Base-by-base conservation (phyloP, 768 basidiomycete species). In the Kwoniella heveanensis region DNA sequence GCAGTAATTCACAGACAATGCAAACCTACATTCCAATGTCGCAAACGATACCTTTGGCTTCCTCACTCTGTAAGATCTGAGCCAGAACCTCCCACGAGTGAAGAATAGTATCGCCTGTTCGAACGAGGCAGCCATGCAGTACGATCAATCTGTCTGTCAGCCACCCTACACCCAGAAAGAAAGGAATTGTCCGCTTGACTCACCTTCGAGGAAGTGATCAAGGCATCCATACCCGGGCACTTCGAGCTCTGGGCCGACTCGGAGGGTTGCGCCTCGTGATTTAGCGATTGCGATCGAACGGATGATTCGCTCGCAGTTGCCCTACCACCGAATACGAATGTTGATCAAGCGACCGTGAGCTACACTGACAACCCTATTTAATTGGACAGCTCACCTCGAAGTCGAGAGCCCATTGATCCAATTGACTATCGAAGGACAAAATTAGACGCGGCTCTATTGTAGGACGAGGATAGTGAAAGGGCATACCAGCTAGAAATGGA, bases 21-120 rank as follows among this genome's bases (percentile, higher is more conserved):
- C n/a, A n/a, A n/a, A n/a, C n/a, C n/a, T n/a, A n/a, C 96, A 99
- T 98, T 68, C 96, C 96, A 47, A 98, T 86, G 80, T 99, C 96
- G 73, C 95, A 97, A 27, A 99, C 82, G 55, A 99, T 96, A n/a
- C 85, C 92, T 70, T 84, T 81, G 0, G 88, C 86, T 25, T 88
- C 89, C 29, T 90, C 89, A 1, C 88, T 88, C 7, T 87, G 82
- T 25, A 99, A 82, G 54, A 99, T 88, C 78, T 91, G 90, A n/a
- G 88, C 90, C 19, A 99, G 85, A 5, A 95, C 90, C 81, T 99
- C 94, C 95, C 94, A 98, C 1, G 96, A 94, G 80, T 99, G 96
- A 19, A 96, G 84, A 50, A 90, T 86, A 9, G 95, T 99, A 76
- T 99, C 96, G 50, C 95, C 95, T 98, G 75, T 22, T 9, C 17